A percentile compares a stretch with the other conserved stretches of the same genome.
phyloP scores from a whole-genome alignment of 495 filamentous ascomycete genomes.

The Jackrogersella minutella region DNA sequence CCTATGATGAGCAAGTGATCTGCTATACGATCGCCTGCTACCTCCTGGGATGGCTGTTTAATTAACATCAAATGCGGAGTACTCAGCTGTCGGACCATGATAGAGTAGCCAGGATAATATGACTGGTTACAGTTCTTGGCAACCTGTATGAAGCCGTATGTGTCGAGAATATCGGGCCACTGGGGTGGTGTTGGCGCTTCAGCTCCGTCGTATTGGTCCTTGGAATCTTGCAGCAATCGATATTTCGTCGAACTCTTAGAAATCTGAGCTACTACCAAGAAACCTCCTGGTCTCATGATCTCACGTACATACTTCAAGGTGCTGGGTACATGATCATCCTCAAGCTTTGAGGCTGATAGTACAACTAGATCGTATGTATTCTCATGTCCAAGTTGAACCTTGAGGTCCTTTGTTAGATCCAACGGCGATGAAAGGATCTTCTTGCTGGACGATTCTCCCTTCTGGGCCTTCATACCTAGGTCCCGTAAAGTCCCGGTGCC shows the following conservation, averaged over 20 bases:
- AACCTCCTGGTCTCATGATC: constrained; percentile 53
- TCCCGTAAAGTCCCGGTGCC: constrained; percentile 33
- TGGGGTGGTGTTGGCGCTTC: constrained; percentile 34
- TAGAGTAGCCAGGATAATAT: constrained; percentile 42
- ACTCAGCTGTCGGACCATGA: constrained; percentile 50
- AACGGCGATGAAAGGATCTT: constrained; percentile 39
- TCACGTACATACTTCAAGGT: constrained; percentile 37
- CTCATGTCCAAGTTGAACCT: constrained; percentile 23
- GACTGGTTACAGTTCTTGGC: constrained; percentile 42
- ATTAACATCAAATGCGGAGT: constrained; percentile 28
- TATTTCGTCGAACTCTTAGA: constrained; percentile 30
- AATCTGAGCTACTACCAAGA: constrained; percentile 49
- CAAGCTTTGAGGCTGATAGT: constrained; percentile 46
- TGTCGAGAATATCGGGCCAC: constrained; percentile 49
- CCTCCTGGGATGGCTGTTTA: constrained; percentile 5
- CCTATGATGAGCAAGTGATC: constrained; percentile 49
- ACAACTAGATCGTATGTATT: constrained; percentile 50
- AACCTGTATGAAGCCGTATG: constrained; percentile 43
- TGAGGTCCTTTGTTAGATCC: constrained; percentile 32
- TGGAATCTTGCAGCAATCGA: constrained; percentile 23
- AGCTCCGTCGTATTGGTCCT: background rate
- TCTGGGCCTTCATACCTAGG: constrained; percentile 9
- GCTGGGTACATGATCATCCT: background rate
- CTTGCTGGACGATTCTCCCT: constrained; percentile 11
- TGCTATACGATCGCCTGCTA: background rate